Conservation (phyloP, 2,329 filamentous ascomycete species). For the Aspergillus carbonarius region DNA sequence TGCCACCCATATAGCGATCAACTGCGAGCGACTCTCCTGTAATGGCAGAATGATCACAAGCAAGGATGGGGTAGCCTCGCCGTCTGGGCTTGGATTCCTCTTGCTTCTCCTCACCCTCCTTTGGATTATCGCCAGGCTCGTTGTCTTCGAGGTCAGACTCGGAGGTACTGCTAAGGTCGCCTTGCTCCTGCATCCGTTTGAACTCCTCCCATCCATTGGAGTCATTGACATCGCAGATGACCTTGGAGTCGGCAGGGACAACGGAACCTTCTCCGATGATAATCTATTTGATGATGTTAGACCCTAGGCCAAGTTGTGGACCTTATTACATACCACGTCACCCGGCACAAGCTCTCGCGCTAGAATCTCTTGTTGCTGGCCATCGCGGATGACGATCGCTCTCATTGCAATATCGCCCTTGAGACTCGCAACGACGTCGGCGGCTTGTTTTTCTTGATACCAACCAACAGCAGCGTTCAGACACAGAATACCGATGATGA, state of each 20-base stretch:
- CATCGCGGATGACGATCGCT: slow-evolving; percentile 66
- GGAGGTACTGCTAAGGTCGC: slow-evolving; percentile 53
- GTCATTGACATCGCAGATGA: slow-evolving; percentile 70
- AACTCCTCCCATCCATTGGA: slow-evolving; percentile 68
- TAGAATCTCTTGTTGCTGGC: slow-evolving; percentile 64
- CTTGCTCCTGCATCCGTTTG: slow-evolving; percentile 61
- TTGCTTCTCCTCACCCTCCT: slow-evolving; percentile 12
- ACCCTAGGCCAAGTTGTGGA: not conserved
- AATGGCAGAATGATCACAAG: slow-evolving; percentile 76
- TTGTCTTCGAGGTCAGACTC: slow-evolving; percentile 57
- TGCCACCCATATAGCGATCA: slow-evolving; percentile 66
- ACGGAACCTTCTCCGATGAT: slow-evolving; percentile 70
- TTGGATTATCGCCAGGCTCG: slow-evolving; percentile 37
- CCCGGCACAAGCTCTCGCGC: slow-evolving; percentile 72
- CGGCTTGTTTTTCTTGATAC: slow-evolving; percentile 80
- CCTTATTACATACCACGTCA: slow-evolving; percentile 61
- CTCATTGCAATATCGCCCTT: slow-evolving; percentile 79
- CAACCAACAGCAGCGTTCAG: slow-evolving; percentile 75
- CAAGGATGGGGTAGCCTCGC: slow-evolving; percentile 65
- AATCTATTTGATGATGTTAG: slow-evolving; percentile 47
- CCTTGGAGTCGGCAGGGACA: slow-evolving; percentile 66
- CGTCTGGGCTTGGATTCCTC: slow-evolving; percentile 19
- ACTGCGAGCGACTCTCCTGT: slow-evolving; percentile 77
- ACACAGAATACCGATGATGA: slow-evolving; percentile 72
- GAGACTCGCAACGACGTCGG: slow-evolving; percentile 71